Percentiles rank a stretch among this genome's conserved stretches.
Evolutionary conservation across 148 eudicot species (phyloP).

Genomic region (Drosera capensis): DNA sequence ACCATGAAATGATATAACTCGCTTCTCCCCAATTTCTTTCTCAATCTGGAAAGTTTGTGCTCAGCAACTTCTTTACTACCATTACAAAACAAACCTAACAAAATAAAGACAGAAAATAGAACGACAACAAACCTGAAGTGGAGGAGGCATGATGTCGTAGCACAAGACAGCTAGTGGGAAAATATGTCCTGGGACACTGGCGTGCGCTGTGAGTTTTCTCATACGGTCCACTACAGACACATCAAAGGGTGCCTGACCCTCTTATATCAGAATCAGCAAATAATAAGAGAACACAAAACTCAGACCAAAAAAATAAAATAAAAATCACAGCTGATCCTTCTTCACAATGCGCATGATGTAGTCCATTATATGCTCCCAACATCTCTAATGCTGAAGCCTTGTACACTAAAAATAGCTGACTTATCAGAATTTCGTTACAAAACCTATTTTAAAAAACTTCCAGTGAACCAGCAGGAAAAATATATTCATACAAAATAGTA

Average conservation of each 20-base stretch:
- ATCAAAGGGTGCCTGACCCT: constrained; percentile 85
- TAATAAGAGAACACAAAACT: constrained; percentile 4
- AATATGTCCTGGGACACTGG: constrained; percentile 79
- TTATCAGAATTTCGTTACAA: too few relatives aligned
- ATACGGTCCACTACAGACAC: constrained; percentile 70
- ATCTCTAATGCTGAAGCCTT: too few relatives aligned
- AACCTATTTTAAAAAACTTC: too few relatives aligned
- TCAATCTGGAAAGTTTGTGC: constrained; percentile 42
- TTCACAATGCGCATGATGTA: too few relatives aligned
- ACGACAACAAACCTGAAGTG: constrained; percentile 48
- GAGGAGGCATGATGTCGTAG: constrained; percentile 97
- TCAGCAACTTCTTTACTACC: not conserved
- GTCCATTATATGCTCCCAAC: too few relatives aligned
- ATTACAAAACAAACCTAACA: constrained; percentile 2
- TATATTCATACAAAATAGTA: too few relatives aligned
- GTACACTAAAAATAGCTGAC: too few relatives aligned
- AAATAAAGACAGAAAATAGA: too few relatives aligned
- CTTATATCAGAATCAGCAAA: constrained; percentile 23
- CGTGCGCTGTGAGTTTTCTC: constrained; percentile 78
- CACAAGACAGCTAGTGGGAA: constrained; percentile 75
- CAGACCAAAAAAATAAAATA: not conserved
- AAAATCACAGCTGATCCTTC: constrained; percentile 1
- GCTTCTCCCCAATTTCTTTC: constrained; percentile 91
- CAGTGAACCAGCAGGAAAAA: too few relatives aligned
- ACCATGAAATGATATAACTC: constrained; percentile 71